Conservation (phyloP, 1,284 basidiomycete species). For the Ganoderma multipileum region DNA sequence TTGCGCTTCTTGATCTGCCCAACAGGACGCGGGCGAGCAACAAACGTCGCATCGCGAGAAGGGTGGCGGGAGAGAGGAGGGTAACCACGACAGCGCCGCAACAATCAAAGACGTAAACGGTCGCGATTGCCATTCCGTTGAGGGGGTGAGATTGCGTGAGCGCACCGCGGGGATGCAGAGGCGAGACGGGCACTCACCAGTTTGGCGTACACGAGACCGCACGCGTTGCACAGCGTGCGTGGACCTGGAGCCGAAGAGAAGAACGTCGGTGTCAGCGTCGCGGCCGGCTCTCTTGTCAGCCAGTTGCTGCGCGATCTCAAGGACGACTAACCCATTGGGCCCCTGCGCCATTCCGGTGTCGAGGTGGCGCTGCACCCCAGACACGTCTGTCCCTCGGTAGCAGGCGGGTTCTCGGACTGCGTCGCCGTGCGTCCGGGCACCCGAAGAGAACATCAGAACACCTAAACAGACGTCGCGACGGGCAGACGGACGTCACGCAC, state of each 20-base stretch:
- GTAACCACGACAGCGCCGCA: constrained; percentile 4
- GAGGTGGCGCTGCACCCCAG: constrained; percentile 82
- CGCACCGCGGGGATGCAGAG: neutral
- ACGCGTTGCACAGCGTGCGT: constrained; percentile 78
- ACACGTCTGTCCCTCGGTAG: constrained; percentile 70
- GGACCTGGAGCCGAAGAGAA: constrained; percentile 53
- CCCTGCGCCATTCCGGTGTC: constrained; percentile 84
- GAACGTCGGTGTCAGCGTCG: neutral
- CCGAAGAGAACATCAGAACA: constrained; percentile 8
- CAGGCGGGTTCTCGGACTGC: constrained; percentile 49
- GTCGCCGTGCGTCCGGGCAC: neutral
- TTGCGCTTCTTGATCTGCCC: constrained; percentile 47
- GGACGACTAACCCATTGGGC: constrained; percentile 69
- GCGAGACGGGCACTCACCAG: constrained; percentile 53
- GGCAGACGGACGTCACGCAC: constrained; percentile 23
- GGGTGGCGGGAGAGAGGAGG: neutral
- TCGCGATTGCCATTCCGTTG: neutral
- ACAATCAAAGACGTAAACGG: neutral
- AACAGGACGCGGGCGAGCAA: constrained; percentile 5
- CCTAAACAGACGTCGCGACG: constrained; percentile 1
- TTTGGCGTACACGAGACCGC: constrained; percentile 81
- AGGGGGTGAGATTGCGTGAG: constrained; percentile 1
- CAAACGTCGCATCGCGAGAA: neutral
- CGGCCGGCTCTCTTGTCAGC: constrained; percentile 5
- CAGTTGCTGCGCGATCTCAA: constrained; percentile 51